These are phyloP conservation scores for Melastoma candidum DNA, from an alignment of 441 rosid species.

Conservation along the genomic window DNA sequence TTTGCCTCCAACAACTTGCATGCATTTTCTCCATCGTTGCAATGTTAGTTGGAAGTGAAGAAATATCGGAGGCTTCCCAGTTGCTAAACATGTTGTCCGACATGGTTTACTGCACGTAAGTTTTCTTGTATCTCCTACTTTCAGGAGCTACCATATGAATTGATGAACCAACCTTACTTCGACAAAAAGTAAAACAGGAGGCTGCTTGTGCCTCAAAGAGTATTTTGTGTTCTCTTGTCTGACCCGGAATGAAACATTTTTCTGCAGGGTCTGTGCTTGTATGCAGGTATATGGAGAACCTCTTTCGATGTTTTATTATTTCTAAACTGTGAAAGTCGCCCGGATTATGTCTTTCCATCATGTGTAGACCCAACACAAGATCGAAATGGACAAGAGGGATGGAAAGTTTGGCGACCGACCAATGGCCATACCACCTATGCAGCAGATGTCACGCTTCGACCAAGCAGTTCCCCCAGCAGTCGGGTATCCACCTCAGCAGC, in stretches of 20 bases:
- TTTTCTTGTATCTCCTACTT: background rate
- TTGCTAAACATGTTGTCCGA: conserved; percentile 65
- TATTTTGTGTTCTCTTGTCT: too few species aligned
- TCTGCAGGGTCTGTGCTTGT: conserved; percentile 47
- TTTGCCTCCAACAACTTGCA: conserved; percentile 88
- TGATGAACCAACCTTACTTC: too few species aligned
- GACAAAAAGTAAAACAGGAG: too few species aligned
- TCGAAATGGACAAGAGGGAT: conserved; percentile 47
- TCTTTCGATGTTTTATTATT: too few species aligned
- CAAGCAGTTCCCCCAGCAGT: conserved; percentile 30
- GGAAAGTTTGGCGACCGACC: conserved; percentile 31
- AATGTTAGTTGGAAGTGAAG: conserved; percentile 87
- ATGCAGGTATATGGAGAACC: conserved; percentile 44
- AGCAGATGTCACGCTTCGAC: conserved; percentile 40
- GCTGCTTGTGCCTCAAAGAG: too few species aligned
- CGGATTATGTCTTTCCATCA: too few species aligned
- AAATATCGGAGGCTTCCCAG: conserved; percentile 81
- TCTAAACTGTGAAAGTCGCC: too few species aligned
- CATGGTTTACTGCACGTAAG: conserved; percentile 90
- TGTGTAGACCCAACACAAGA: conserved; percentile 45
- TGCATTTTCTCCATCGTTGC: conserved; percentile 90
- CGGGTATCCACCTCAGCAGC: conserved; percentile 55
- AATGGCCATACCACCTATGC: conserved; percentile 37
- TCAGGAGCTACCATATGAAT: too few species aligned
- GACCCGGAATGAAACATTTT: background rate